Evolutionary conservation across 2,329 filamentous ascomycete species (phyloP), one percentile per base, ranked within the genome.

Genomic region (Phaeomoniella chlamydospora): DNA sequence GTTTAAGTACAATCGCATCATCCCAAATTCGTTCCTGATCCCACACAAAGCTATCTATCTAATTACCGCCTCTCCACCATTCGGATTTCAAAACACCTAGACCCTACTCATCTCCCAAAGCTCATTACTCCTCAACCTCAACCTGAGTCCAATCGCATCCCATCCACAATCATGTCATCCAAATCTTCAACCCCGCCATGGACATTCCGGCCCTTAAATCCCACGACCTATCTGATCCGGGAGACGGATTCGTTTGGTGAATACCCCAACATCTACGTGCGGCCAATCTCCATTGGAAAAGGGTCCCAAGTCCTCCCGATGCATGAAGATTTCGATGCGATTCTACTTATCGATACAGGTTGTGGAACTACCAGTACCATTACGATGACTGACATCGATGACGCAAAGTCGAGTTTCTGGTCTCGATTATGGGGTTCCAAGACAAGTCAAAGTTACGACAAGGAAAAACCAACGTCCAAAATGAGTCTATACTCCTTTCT

Each of bases 191-290:
- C 22, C n/a, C 22, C n/a, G n/a, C 22, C 22, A 6, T 26, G 22
- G 22, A 26, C 22, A 6, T 9, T 26, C 22, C 22, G 22, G n/a
- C 6, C 22, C n/a, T n/a, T 26, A 6, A 26, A 26, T 26, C 22
- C 22, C n/a, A 26, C 22, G 22, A 42, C 41, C 4, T 46, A 41
- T 34, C 22, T 46, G 15, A 45, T 46, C 31, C 41, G 44, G 5
- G 44, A 46, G 18, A 33, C 34, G 15, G 44, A 46, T 32, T 18
- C 26, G n/a, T 46, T 39, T 22, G 43, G 43, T 12, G 45, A 47
- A 33, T 44, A 40, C 39, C 45, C 45, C 12, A 39, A 45, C 22
- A 47, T 47, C 4, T 47, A 43, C 16, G 45, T 39, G 6, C 43
- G 22, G n/a, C 22, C 22, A 9, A 26, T 26, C n/a, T 26, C 22